Conservation (phyloP, 345 rosid species). For the Garcia nutans region DNA sequence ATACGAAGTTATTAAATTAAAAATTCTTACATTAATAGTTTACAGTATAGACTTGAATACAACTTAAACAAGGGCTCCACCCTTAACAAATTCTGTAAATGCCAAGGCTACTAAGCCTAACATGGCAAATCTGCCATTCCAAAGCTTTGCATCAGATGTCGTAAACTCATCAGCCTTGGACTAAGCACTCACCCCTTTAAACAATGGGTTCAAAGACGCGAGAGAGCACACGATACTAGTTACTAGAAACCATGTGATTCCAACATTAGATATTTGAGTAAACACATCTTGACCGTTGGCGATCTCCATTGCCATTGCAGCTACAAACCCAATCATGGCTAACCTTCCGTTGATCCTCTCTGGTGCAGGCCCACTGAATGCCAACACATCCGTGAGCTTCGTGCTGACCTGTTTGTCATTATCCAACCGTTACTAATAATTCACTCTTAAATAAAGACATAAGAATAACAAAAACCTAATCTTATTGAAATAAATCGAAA, state of each 20-base stretch:
- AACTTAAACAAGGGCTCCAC: slow-evolving; percentile 49
- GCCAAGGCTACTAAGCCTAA: slow-evolving; percentile 76
- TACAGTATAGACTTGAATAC: background rate
- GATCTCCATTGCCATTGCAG: slow-evolving; percentile 64
- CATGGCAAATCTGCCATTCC: slow-evolving; percentile 90
- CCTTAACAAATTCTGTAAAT: slow-evolving; percentile 65
- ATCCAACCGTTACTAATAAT: too few species aligned
- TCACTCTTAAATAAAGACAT: too few species aligned
- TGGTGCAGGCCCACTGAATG: slow-evolving; percentile 83
- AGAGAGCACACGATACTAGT: slow-evolving; percentile 52
- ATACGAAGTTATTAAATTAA: too few species aligned
- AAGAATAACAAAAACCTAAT: too few species aligned
- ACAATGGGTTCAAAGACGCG: slow-evolving; percentile 63
- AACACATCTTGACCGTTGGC: slow-evolving; percentile 66
- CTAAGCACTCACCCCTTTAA: slow-evolving; percentile 56
- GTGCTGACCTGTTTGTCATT: slow-evolving; percentile 43
- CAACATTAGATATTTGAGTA: slow-evolving; percentile 57
- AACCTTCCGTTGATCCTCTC: slow-evolving; percentile 86
- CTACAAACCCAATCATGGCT: slow-evolving; percentile 85
- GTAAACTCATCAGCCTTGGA: slow-evolving; percentile 52
- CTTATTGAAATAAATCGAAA: too few species aligned
- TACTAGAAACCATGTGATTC: slow-evolving; percentile 57
- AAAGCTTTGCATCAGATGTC: slow-evolving; percentile 80
- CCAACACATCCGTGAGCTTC: slow-evolving; percentile 55
- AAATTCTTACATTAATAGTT: too few species aligned